Percentiles rank a stretch among this genome's conserved stretches.
Conservation (phyloP, 345 rosid genomes). For the Salix purpurea region DNA sequence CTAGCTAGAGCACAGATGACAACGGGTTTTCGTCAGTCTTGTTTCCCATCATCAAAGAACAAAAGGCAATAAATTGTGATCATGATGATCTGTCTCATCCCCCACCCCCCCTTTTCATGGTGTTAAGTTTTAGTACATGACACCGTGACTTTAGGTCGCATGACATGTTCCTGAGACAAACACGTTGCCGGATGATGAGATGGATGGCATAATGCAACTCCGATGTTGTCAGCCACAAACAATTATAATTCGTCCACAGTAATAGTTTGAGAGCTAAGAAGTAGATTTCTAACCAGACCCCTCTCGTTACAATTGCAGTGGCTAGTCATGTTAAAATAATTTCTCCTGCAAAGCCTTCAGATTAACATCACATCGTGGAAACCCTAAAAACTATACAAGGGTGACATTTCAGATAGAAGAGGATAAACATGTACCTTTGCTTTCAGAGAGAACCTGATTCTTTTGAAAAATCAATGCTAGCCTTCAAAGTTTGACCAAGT, state of each 20-base stretch:
- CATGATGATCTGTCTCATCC: neutral
- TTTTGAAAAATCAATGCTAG: constrained; percentile 23
- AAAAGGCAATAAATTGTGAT: neutral
- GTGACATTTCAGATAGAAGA: neutral
- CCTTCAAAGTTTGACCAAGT: neutral
- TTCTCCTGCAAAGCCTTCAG: neutral
- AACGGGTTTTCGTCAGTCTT: neutral
- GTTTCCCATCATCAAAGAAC: neutral
- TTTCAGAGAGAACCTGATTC: neutral
- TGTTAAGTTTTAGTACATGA: neutral
- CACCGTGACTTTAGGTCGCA: constrained; percentile 9
- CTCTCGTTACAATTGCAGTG: constrained; percentile 11
- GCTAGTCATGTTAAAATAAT: neutral
- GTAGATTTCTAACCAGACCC: neutral
- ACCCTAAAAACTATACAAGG: constrained; percentile 16
- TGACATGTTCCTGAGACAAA: constrained; percentile 14
- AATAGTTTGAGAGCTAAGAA: neutral
- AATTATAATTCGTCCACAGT: neutral
- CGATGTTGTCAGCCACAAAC: constrained; percentile 17
- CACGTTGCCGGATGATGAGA: neutral
- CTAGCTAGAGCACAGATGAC: neutral
- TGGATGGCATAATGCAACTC: constrained; percentile 14
- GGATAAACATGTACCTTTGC: neutral
- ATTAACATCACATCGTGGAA: constrained; percentile 13
- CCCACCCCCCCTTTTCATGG: neutral